Conservation (phyloP, 768 basidiomycete species). For the Xerocomellus chrysenteron region DNA sequence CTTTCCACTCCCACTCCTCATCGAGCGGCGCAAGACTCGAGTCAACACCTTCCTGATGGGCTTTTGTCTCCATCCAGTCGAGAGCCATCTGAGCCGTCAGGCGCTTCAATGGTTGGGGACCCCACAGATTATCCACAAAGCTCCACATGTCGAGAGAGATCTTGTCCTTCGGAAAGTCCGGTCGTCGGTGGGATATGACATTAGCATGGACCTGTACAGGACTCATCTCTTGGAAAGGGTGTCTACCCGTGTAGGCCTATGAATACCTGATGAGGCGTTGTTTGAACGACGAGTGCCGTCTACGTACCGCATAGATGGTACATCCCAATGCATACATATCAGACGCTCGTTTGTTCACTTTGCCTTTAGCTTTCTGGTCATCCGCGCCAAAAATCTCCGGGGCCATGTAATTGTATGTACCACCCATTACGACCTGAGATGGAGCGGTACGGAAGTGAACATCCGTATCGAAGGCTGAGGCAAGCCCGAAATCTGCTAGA, state of each 20-base stretch:
- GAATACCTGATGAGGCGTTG: background rate
- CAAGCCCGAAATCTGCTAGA: constrained; percentile 51
- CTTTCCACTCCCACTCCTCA: constrained; percentile 20
- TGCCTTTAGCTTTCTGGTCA: background rate
- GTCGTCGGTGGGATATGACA: constrained; percentile 4
- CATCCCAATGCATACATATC: constrained; percentile 45
- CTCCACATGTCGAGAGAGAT: constrained; percentile 28
- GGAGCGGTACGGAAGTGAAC: constrained; percentile 10
- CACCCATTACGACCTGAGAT: constrained; percentile 6
- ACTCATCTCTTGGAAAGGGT: constrained; percentile 4
- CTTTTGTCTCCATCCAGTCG: constrained; percentile 26
- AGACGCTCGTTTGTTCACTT: constrained; percentile 28
- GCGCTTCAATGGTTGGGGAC: constrained; percentile 13
- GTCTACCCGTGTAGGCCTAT: constrained; percentile 19
- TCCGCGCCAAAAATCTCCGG: constrained; percentile 22
- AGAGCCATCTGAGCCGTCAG: constrained; percentile 23
- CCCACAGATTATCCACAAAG: constrained; percentile 33
- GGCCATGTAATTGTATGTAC: constrained; percentile 25
- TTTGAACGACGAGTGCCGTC: background rate
- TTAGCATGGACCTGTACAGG: background rate
- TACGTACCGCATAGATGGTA: constrained; percentile 38
- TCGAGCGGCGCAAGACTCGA: constrained; percentile 5
- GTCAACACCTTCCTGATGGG: constrained; percentile 4
- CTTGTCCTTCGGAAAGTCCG: constrained; percentile 13
- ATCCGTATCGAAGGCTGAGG: constrained; percentile 16